Conservation (phyloP, 768 basidiomycete genomes). For the Dendrothele bispora region DNA sequence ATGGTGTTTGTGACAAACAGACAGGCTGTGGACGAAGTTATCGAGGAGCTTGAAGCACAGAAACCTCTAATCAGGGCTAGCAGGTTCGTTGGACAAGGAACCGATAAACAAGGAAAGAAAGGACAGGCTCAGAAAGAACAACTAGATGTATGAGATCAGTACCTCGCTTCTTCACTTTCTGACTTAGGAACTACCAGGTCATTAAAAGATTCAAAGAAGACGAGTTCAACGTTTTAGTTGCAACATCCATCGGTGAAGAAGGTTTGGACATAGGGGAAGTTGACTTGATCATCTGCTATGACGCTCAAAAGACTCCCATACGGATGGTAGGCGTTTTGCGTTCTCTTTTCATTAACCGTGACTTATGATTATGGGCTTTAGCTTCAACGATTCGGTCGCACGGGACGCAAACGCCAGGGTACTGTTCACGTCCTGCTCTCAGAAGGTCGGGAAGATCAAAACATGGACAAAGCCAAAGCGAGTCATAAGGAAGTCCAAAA, state of each 20-base stretch:
- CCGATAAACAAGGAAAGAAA: conserved; percentile 81
- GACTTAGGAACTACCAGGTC: conserved; percentile 47
- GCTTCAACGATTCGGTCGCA: conserved; percentile 95
- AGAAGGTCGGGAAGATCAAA: conserved; percentile 86
- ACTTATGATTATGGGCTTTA: conserved; percentile 28
- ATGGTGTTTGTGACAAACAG: conserved; percentile 97
- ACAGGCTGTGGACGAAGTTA: conserved; percentile 89
- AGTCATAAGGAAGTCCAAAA: conserved; percentile 88
- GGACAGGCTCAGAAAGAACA: conserved; percentile 93
- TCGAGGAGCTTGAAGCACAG: conserved; percentile 73
- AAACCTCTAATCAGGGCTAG: conserved; percentile 77
- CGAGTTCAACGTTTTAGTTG: conserved; percentile 88
- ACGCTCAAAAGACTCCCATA: conserved; percentile 93
- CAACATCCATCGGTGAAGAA: conserved; percentile 97
- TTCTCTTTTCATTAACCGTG: not conserved
- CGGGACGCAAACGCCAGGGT: conserved; percentile 90
- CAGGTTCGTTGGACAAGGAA: conserved; percentile 89
- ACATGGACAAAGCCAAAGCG: conserved; percentile 85
- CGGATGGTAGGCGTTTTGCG: conserved; percentile 75
- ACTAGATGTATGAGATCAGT: conserved; percentile 57
- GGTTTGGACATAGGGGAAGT: conserved; percentile 98
- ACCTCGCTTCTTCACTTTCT: conserved; percentile 1
- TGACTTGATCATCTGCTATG: conserved; percentile 94
- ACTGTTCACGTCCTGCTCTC: conserved; percentile 89
- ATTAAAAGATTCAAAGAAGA: conserved; percentile 87